phyloP scores from a whole-genome alignment of 2,329 filamentous ascomycete species.

The Phaeosphaeriaceae sp. region DNA sequence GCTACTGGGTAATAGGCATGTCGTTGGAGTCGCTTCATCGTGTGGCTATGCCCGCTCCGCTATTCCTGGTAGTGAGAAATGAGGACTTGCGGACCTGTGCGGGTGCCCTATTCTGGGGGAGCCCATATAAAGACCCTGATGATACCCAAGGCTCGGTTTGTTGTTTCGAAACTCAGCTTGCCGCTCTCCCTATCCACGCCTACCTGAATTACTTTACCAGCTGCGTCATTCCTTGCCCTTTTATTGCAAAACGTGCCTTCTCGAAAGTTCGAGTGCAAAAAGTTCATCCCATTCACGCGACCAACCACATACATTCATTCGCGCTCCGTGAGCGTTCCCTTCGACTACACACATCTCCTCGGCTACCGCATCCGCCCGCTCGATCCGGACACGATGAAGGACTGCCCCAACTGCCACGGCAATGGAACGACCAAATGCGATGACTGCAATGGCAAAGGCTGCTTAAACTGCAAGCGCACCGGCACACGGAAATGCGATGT shows the following conservation, averaged over 20 bases:
- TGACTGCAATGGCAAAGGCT: conserved; percentile 39
- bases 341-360: conserved; percentile 4
- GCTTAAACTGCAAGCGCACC: conserved; percentile 35
- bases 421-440: conserved; percentile 44
- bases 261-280: neutral
- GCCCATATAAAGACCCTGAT: conserved; percentile 21
- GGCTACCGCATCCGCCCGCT: conserved; percentile 13
- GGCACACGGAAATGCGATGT: conserved; percentile 38
- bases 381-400: conserved; percentile 29
- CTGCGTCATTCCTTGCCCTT: conserved; percentile 7
- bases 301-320: conserved; percentile 1
- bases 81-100: conserved; percentile 16
- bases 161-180: conserved; percentile 21
- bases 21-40: conserved; percentile 5
- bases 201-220: conserved; percentile 1
- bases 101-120: conserved; percentile 11
- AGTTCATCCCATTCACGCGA: neutral
- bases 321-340: neutral
- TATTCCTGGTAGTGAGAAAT: conserved; percentile 16
- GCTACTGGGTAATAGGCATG: conserved; percentile 2
- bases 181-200: conserved; percentile 6
- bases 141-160: conserved; percentile 16
- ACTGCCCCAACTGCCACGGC: conserved; percentile 44
- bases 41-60: conserved; percentile 21
- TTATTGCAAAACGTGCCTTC: conserved; percentile 1